A percentile compares a stretch with the other conserved stretches of the same genome.
phyloP scores from a whole-genome alignment of 2,329 filamentous ascomycete species.

The Apiospora arundinis region DNA sequence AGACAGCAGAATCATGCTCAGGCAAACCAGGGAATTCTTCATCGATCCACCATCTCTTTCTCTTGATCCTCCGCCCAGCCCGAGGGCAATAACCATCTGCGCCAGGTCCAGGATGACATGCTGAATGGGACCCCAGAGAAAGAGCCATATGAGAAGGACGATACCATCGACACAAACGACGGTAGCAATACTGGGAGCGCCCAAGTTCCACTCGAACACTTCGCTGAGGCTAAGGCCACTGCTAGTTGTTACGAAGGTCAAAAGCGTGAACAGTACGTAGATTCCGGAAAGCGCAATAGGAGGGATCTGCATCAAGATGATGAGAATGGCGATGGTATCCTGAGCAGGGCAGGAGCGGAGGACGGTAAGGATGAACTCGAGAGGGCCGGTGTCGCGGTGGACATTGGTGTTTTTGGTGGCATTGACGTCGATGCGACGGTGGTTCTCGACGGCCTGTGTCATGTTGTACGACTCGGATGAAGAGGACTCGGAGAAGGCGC shows the following conservation, averaged over 20 bases:
- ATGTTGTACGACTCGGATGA: constrained; percentile 58
- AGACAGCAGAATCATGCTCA: constrained; percentile 68
- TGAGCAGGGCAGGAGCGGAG: constrained; percentile 88
- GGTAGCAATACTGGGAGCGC: constrained; percentile 84
- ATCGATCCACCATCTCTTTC: constrained; percentile 69
- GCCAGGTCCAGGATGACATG: constrained; percentile 88
- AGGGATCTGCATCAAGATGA: constrained; percentile 91
- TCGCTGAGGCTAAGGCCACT: constrained; percentile 85
- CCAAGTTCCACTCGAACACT: constrained; percentile 86
- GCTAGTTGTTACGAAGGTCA: constrained; percentile 87
- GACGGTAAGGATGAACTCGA: constrained; percentile 84
- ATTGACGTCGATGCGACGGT: constrained; percentile 74
- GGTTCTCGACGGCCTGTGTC: constrained; percentile 52
- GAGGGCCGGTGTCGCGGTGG: constrained; percentile 73
- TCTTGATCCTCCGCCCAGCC: constrained; percentile 80
- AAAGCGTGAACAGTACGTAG: constrained; percentile 88
- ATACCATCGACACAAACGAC: constrained; percentile 84
- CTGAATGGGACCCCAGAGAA: constrained; percentile 86
- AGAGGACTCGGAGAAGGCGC: constrained; percentile 61
- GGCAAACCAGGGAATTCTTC: constrained; percentile 74
- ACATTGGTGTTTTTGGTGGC: constrained; percentile 70
- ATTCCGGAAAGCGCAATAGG: constrained; percentile 87
- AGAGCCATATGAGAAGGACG: constrained; percentile 84
- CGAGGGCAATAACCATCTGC: constrained; percentile 91
- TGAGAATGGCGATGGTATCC: constrained; percentile 95